Percentiles rank a stretch among this genome's conserved stretches.
Conservation (phyloP, 2,329 filamentous ascomycete species). For the Penicillium fuscoglaucum region DNA sequence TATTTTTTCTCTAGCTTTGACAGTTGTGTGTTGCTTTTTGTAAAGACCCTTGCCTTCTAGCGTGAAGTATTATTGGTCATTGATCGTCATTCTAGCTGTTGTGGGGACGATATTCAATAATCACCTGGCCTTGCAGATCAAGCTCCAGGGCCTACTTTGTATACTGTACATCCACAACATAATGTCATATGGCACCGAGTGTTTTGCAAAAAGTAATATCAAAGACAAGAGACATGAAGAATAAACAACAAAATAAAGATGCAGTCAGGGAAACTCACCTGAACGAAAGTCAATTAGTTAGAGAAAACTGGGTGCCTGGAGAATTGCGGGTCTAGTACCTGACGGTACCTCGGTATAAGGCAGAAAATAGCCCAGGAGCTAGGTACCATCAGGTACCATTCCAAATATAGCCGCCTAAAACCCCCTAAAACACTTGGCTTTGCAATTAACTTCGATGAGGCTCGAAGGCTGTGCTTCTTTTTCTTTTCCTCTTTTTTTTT, state of each 20-base stretch:
- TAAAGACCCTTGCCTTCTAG: background rate
- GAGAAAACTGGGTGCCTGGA: background rate
- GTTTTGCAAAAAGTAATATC: too few species aligned
- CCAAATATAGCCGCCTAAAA: slow-evolving; percentile 9
- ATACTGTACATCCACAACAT: too few species aligned
- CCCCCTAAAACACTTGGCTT: slow-evolving; percentile 23
- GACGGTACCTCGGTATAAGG: background rate
- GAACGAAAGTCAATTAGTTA: background rate
- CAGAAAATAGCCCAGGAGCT: rapidly evolving
- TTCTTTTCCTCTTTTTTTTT: background rate
- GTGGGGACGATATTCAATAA: background rate
- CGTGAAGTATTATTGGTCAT: background rate
- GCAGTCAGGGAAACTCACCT: background rate
- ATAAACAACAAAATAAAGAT: too few species aligned
- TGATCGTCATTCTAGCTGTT: background rate
- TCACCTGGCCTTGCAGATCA: background rate
- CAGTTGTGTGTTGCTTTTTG: background rate
- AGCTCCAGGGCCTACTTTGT: background rate
- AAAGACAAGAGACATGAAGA: too few species aligned
- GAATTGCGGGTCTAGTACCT: background rate
- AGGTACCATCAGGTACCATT: slow-evolving; percentile 9
- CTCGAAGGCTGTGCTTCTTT: slow-evolving; percentile 5
- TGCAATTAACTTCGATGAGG: slow-evolving; percentile 10
- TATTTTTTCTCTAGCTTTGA: background rate
- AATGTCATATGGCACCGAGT: background rate